Base-by-base conservation (phyloP, 257 asterid genomes). In the Orobanche coerulescens region DNA sequence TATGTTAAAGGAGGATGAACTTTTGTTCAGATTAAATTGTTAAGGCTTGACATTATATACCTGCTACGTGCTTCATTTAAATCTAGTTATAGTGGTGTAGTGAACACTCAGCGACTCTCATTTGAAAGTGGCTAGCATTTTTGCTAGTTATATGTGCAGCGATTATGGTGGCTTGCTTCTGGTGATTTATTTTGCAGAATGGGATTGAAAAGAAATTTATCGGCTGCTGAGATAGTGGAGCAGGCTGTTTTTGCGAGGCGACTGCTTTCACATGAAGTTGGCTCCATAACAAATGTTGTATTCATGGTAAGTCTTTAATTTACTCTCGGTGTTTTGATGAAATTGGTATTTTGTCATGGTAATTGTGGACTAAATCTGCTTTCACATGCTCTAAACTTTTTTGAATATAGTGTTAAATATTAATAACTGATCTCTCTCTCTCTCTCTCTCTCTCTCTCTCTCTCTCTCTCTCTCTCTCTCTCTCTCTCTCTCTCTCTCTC, bases 201-300 rank as follows among this genome's bases (percentile, higher is more conserved):
- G 98, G 98, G 97, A 55, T 68, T 93, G 76, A 82, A 69, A 82
- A 80, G 98, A 79, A 86, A 82, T 60, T 76, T 93, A 64, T 71
- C 92, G 4, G 70, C 95, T 22, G 93, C 95, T 26, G 98, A 93
- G 91, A 93, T 93, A 64, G 97, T 89, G 73, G 98, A 93, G 84
- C 98, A 93, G 86, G 97, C 92, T 67, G 94, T 89, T 70, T 73
- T 66, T 61, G 94, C 98, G 23, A 89, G 95, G 50, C 87, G 92
- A 47, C 65, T 89, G 74, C 79, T 93, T 51, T 70, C 94, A 23
- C 76, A 67, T 65, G 97, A 93, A 76, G 88, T 78, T 2, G 97
- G 97, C 43, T 44, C 80, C 50, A 81, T 92, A 43, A 81, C 94
- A 15, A 92, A 88, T 70, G 97, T 88, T 65, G 98, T 93, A 31